These are phyloP conservation scores for Centaurea solstitialis DNA, from an alignment of 129 eudicot species.

Conservation along the genomic window DNA sequence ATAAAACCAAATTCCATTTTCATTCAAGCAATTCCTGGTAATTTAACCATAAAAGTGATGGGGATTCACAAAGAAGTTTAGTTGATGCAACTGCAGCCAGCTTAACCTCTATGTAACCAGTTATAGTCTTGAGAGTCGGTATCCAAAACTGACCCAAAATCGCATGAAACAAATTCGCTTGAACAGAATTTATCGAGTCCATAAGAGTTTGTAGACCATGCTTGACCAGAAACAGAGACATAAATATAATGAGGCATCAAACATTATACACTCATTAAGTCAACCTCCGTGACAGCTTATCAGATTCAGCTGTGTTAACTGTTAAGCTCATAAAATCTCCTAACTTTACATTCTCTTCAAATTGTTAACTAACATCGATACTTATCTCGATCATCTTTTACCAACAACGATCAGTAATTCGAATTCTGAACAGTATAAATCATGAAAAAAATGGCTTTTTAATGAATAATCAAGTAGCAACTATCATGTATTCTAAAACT, in stretches of 20 bases:
- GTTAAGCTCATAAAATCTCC: neutral
- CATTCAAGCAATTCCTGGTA: no score
- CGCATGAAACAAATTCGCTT: slow-evolving; percentile 52
- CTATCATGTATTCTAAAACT: slow-evolving; percentile 16
- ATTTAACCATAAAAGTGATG: slow-evolving; percentile 36
- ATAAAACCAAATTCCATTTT: no score
- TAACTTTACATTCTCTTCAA: neutral
- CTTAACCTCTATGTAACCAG: slow-evolving; percentile 76
- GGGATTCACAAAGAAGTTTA: slow-evolving; percentile 76
- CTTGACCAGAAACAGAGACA: slow-evolving; percentile 86
- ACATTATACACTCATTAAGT: slow-evolving; percentile 6
- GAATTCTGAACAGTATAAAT: neutral
- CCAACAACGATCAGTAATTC: neutral
- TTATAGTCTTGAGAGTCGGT: slow-evolving; percentile 75
- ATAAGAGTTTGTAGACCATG: slow-evolving; percentile 71
- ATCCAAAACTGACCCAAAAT: slow-evolving; percentile 82
- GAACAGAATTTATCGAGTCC: slow-evolving; percentile 69
- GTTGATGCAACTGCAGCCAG: slow-evolving; percentile 83
- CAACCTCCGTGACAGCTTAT: neutral
- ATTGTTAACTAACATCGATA: neutral
- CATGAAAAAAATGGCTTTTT: neutral
- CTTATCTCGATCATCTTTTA: neutral
- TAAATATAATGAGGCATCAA: slow-evolving; percentile 70
- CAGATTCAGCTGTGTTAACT: neutral
- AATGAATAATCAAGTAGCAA: neutral